These are phyloP conservation scores for Harrya chromipes DNA, from an alignment of 768 basidiomycete species.

Conservation along the genomic window DNA sequence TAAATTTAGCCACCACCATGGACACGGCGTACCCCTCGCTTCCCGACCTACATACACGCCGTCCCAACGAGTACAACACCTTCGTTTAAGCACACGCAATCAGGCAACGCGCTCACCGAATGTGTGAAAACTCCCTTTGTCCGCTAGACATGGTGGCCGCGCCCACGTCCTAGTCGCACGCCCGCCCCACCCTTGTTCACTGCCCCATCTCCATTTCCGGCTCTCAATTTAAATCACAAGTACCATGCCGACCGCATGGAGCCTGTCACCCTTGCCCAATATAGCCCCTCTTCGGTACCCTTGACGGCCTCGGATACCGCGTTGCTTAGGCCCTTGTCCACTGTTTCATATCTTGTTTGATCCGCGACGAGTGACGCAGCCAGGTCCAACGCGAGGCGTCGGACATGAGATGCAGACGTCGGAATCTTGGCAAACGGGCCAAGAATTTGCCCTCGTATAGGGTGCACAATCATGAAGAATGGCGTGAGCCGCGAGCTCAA, in stretches of 20 bases:
- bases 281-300: slow-evolving; percentile 26
- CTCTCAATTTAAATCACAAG: not conserved
- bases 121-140: not conserved
- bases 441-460: slow-evolving; percentile 63
- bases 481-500: slow-evolving; percentile 66
- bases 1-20: slow-evolving; percentile 2
- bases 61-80: not conserved
- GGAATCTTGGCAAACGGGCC: slow-evolving; percentile 82
- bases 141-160: not conserved
- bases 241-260: slow-evolving; percentile 9
- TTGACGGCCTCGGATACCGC: slow-evolving; percentile 28
- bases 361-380: slow-evolving; percentile 35
- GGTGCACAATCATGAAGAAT: slow-evolving; percentile 76
- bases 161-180: not conserved
- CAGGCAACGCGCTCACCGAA: slow-evolving; percentile 5
- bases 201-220: not conserved
- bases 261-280: slow-evolving; percentile 34
- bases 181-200: not conserved
- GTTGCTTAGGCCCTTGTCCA: slow-evolving; percentile 16
- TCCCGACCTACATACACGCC: not conserved
- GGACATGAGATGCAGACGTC: slow-evolving; percentile 34
- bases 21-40: not conserved
- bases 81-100: not conserved
- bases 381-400: slow-evolving; percentile 64
- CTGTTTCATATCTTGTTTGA: slow-evolving; percentile 8